Conservation (phyloP, 208 protist species). For the Porcisia hertigi region DNA sequence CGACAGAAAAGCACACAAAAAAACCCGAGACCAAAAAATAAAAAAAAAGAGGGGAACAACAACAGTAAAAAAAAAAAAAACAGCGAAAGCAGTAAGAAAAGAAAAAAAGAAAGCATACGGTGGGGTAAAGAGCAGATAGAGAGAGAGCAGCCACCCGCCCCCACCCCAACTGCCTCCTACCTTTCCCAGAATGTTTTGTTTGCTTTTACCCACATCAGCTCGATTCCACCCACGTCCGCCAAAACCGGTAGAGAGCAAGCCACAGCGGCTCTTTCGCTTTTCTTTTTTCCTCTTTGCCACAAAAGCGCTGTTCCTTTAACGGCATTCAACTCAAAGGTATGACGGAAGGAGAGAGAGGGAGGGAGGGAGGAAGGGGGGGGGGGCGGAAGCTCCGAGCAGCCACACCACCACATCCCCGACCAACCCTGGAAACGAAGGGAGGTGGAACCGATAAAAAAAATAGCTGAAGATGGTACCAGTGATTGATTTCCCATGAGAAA, state of each 20-base stretch:
- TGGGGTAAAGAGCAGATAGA: too few relatives aligned
- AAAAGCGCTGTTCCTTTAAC: background rate
- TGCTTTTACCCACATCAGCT: background rate
- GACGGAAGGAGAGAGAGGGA: background rate
- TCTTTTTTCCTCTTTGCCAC: too few relatives aligned
- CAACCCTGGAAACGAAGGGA: too few relatives aligned
- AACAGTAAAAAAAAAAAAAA: too few relatives aligned
- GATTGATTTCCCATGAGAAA: too few relatives aligned
- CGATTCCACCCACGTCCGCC: background rate
- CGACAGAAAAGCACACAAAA: background rate
- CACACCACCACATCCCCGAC: too few relatives aligned
- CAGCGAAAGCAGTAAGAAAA: background rate
- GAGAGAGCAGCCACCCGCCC: too few relatives aligned
- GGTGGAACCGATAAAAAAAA: too few relatives aligned
- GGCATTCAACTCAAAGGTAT: too few relatives aligned
- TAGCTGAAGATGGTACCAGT: too few relatives aligned
- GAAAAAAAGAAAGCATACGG: background rate
- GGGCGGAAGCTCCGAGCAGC: too few relatives aligned
- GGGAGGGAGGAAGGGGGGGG: background rate
- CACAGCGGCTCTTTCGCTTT: background rate
- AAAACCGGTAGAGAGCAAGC: background rate
- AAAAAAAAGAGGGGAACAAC: background rate
- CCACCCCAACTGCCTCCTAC: background rate
- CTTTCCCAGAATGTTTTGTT: background rate
- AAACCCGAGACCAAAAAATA: too few relatives aligned